Evolutionary conservation across 1,139 yeast species (phyloP), one percentile per base, ranked within the genome.

Genomic region (Pichia sp.): DNA sequence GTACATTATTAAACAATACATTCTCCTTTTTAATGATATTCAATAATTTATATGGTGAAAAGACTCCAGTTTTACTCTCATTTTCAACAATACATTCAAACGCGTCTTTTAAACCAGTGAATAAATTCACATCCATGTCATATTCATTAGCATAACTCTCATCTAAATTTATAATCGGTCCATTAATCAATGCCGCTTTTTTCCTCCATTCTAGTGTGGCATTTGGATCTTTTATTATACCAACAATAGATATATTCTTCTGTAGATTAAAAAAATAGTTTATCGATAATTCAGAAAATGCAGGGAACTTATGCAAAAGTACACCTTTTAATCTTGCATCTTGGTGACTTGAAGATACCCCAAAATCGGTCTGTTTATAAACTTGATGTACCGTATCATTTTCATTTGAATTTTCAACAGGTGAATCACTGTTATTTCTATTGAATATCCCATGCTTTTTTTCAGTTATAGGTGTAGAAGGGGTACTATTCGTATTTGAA

Each of bases 161-260:
- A 62, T 90, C 97, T 44, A 90, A 66, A 61, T 89, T 88, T 45
- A 90, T 64, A 11, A 90, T 80, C 1, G 97, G 97, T 0, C 97
- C 97, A 49, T 76, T 78, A 29, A 82, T 69, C 44, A 90, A 68
- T 0, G 97, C 96, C 7, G 83, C 79, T 48, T 89, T 73, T 61
- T 90, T 90, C 40, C 96, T 72, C 55, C 80, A 84, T 61, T 89
- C 97, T 4, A 82, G 73, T 1, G 82, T 72, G 2, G 87, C 84
- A 47, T 70, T 70, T 7, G 77, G 71, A 56, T 74, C 78, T 25
- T 72, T 73, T 2, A 70, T 62, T 45, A 68, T 67, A 1, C 82
- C 82, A 23, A 77, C 73, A 9, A 77, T 61, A 0, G 78, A 71
- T 24, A 70, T 51, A 49, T 70, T 71, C 20, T 56, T 53, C 46